phyloP scores from a whole-genome alignment of 2,329 filamentous ascomycete genomes.

The Chaetomium olivaceum region DNA sequence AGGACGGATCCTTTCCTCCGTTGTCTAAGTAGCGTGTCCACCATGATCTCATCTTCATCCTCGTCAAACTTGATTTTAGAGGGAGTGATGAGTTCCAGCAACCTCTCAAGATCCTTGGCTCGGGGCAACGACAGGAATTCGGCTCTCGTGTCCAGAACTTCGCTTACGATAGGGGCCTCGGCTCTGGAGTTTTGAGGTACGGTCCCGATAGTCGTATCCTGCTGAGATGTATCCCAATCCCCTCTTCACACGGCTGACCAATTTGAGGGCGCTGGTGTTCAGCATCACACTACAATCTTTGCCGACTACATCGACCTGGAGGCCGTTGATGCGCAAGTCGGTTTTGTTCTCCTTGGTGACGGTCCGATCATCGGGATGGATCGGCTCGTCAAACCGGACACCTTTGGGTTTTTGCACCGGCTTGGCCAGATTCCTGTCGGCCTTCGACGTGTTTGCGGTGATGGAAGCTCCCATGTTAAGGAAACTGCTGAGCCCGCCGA shows the following conservation, averaged over 20 bases:
- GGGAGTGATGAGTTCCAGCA: slow-evolving; percentile 85
- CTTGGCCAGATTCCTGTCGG: slow-evolving; percentile 41
- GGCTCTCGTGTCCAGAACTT: slow-evolving; percentile 66
- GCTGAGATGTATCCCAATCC: slow-evolving; percentile 71
- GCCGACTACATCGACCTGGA: slow-evolving; percentile 74
- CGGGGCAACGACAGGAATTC: slow-evolving; percentile 74
- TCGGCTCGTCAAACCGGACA: slow-evolving; percentile 59
- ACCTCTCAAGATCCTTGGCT: slow-evolving; percentile 75
- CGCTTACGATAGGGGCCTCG: slow-evolving; percentile 62
- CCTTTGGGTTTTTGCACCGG: slow-evolving; percentile 50
- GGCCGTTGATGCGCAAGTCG: slow-evolving; percentile 74
- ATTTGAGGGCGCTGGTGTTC: slow-evolving; percentile 78
- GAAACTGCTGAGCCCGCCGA: slow-evolving; percentile 89
- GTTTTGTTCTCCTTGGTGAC: slow-evolving; percentile 62
- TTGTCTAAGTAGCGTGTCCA: slow-evolving; percentile 86
- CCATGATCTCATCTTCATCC: slow-evolving; percentile 87
- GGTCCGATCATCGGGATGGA: slow-evolving; percentile 51
- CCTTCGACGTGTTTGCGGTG: slow-evolving; percentile 65
- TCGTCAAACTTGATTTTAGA: slow-evolving; percentile 87
- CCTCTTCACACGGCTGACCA: slow-evolving; percentile 72
- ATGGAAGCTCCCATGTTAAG: slow-evolving; percentile 86
- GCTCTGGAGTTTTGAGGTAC: slow-evolving; percentile 54
- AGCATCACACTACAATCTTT: slow-evolving; percentile 72
- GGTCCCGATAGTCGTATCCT: slow-evolving; percentile 76
- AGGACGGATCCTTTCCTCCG: slow-evolving; percentile 83